These are phyloP conservation scores for Starmera stellimalicola DNA, from an alignment of 1,139 yeast genomes.

Conservation along the genomic window DNA sequence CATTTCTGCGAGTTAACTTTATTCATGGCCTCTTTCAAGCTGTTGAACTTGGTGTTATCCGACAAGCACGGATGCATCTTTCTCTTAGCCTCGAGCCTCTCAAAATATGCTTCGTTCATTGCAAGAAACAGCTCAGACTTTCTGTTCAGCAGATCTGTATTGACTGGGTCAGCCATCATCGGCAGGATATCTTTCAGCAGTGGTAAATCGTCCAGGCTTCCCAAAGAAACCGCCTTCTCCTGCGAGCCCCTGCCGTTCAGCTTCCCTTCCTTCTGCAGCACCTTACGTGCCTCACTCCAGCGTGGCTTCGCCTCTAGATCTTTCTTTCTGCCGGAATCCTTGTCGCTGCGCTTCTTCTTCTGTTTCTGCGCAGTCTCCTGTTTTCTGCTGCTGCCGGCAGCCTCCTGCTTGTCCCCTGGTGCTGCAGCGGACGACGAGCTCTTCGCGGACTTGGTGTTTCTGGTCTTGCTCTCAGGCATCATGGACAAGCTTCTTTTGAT, in stretches of 20 bases:
- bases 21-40: slow-evolving; percentile 12
- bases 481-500: no score
- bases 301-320: no score
- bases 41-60: slow-evolving; percentile 2
- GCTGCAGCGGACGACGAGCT: no score
- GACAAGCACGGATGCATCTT: slow-evolving; percentile 10
- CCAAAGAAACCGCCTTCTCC: no score
- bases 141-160: not conserved
- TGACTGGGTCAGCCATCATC: not conserved
- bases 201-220: no score
- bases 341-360: not conserved
- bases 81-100: not conserved
- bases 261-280: no score
- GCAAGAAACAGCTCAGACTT: not conserved
- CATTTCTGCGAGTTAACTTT: slow-evolving; percentile 21
- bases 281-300: no score
- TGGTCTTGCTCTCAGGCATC: no score
- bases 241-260: not conserved
- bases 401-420: not conserved
- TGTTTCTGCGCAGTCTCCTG: not conserved
- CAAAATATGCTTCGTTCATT: not conserved
- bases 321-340: not conserved
- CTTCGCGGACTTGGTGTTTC: no score
- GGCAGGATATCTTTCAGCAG: not conserved
- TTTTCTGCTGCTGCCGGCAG: not conserved